A percentile compares a stretch with the other conserved stretches of the same genome.
phyloP scores from a whole-genome alignment of 257 asterid genomes.

The Ophiorrhiza pumila region DNA sequence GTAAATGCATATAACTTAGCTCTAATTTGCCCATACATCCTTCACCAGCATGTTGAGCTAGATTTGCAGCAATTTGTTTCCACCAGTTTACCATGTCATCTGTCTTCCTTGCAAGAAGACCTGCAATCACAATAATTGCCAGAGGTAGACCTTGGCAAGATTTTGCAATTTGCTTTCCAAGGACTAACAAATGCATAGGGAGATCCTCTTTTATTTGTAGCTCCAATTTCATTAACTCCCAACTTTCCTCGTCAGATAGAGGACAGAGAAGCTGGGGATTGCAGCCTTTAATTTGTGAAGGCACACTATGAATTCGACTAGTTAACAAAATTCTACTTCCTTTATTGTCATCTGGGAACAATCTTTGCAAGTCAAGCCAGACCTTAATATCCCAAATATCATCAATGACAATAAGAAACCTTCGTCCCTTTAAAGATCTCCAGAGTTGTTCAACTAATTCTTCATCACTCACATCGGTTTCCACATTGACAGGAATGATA shows the following conservation, averaged over 20 bases:
- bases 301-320: too few species aligned
- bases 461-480: constrained; percentile 22
- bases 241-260: constrained; percentile 28
- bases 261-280: neutral
- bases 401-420: constrained; percentile 28
- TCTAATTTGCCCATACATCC: constrained; percentile 35
- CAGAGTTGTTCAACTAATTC: constrained; percentile 22
- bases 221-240: constrained; percentile 33
- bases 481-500: neutral
- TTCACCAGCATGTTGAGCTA: constrained; percentile 26
- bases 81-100: constrained; percentile 26
- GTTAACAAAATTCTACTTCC: too few species aligned
- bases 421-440: constrained; percentile 21
- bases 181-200: constrained; percentile 26
- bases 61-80: constrained; percentile 26
- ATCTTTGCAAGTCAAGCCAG: too few species aligned
- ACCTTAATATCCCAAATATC: too few species aligned
- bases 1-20: constrained; percentile 33
- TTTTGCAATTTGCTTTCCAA: constrained; percentile 32
- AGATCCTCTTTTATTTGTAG: constrained; percentile 18
- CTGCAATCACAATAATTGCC: constrained; percentile 35
- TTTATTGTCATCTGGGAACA: too few species aligned
- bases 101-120: constrained; percentile 28
- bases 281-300: too few species aligned
- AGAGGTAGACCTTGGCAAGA: constrained; percentile 39